Evolutionary conservation across 495 filamentous ascomycete genomes (phyloP).

Genomic region (Penicillium desertorum): DNA sequence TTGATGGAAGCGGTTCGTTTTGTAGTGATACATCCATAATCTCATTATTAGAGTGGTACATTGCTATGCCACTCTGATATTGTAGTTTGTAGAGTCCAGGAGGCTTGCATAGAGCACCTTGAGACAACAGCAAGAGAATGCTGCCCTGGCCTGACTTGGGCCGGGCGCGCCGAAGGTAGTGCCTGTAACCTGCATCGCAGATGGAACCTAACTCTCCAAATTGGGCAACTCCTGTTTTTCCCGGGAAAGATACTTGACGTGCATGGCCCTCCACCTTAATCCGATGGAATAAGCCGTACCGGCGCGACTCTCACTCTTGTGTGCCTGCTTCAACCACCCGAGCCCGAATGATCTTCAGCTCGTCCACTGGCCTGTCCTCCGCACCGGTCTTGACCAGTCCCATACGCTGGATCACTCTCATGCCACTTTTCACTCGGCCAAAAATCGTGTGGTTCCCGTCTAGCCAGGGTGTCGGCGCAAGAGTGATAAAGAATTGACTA

Average conservation of each 20-base stretch:
- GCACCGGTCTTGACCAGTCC: constrained; percentile 81
- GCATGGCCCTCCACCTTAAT: not conserved
- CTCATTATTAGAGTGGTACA: constrained; percentile 16
- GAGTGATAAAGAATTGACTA: constrained; percentile 82
- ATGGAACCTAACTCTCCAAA: not conserved
- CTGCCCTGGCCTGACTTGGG: not conserved
- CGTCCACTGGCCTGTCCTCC: constrained; percentile 77
- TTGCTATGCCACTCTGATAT: not conserved
- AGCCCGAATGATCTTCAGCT: constrained; percentile 78
- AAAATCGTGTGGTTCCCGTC: constrained; percentile 99
- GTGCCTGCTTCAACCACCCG: constrained; percentile 59
- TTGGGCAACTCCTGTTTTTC: not conserved
- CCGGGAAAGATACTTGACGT: not conserved
- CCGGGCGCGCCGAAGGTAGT: constrained; percentile 10
- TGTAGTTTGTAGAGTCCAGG: constrained; percentile 1
- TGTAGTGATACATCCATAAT: constrained; percentile 53
- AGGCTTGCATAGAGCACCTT: not conserved
- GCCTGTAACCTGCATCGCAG: constrained; percentile 6
- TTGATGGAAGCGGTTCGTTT: constrained; percentile 83
- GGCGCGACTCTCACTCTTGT: constrained; percentile 34
- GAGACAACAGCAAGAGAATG: not conserved
- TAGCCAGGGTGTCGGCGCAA: constrained; percentile 94
- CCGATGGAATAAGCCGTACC: not conserved
- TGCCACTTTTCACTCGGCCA: constrained; percentile 82
- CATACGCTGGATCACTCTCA: constrained; percentile 83